These are phyloP conservation scores for Juglanconis oblonga DNA, from an alignment of 2,329 filamentous ascomycete genomes.

Conservation along the genomic window DNA sequence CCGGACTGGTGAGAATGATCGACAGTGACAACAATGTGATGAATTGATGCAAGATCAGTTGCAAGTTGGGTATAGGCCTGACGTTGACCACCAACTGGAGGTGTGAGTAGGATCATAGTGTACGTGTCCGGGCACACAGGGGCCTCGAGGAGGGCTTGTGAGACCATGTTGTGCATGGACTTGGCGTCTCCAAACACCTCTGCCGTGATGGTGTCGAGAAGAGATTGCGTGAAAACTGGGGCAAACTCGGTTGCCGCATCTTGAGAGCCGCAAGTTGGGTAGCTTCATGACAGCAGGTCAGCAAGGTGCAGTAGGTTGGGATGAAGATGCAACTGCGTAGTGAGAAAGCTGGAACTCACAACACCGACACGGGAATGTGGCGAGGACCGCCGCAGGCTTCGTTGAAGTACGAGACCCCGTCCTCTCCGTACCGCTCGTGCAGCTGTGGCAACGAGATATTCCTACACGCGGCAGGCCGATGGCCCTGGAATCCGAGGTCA, in stretches of 20 bases:
- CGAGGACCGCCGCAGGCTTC: slow-evolving; percentile 2
- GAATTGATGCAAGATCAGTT: slow-evolving; percentile 9
- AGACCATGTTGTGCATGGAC: slow-evolving; percentile 12
- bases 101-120: slow-evolving; percentile 8
- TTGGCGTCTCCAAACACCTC: neutral
- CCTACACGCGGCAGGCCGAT: neutral
- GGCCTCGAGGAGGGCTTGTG: neutral
- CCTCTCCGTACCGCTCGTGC: neutral
- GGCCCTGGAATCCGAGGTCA: neutral
- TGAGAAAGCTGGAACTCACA: slow-evolving; percentile 3
- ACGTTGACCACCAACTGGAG: slow-evolving; percentile 10
- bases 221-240: slow-evolving; percentile 4
- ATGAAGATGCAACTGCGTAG: neutral
- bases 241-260: neutral
- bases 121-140: slow-evolving; percentile 6
- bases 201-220: slow-evolving; percentile 1
- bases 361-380: slow-evolving; percentile 6
- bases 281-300: slow-evolving; percentile 6
- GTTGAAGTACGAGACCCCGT: neutral
- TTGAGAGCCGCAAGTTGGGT: slow-evolving; percentile 8
- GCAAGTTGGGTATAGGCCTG: slow-evolving; percentile 16
- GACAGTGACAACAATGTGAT: slow-evolving; percentile 9
- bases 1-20: slow-evolving; percentile 11
- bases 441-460: neutral
- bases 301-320: neutral